These are phyloP conservation scores for Phytophthora vignae DNA, from an alignment of 352 stramenopile genomes.

Conservation along the genomic window DNA sequence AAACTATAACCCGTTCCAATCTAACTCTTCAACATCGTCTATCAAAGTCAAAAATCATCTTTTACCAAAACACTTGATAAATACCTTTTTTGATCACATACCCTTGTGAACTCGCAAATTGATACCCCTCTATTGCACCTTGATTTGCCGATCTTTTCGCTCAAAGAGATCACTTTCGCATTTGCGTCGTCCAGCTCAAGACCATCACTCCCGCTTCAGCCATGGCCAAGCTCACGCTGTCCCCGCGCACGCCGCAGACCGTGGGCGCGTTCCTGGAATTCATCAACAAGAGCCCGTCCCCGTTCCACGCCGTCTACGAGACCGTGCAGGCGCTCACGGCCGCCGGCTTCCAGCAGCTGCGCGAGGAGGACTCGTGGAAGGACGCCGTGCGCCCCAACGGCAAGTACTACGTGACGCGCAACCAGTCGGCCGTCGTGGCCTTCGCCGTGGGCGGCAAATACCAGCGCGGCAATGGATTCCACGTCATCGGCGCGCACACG, in stretches of 20 bases:
- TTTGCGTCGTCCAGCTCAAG: conserved; percentile 29
- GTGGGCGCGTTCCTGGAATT: conserved; percentile 91
- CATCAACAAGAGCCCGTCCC: conserved; percentile 94
- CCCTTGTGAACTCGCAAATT: neutral
- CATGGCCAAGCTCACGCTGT: conserved; percentile 60
- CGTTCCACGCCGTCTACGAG: conserved; percentile 95
- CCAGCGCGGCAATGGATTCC: conserved; percentile 92
- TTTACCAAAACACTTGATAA: too few species aligned
- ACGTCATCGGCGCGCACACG: conserved; percentile 97
- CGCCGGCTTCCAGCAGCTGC: conserved; percentile 93
- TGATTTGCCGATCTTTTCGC: conserved; percentile 23
- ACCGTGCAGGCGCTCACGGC: conserved; percentile 80
- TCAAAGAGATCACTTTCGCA: conserved; percentile 21
- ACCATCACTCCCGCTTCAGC: conserved; percentile 33
- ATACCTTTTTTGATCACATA: conserved; percentile 5
- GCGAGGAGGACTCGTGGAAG: conserved; percentile 85
- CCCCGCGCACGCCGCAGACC: conserved; percentile 65
- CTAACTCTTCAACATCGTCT: neutral
- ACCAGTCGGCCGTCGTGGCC: conserved; percentile 95
- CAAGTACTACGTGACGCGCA: conserved; percentile 98
- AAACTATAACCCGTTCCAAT: conserved; percentile 33
- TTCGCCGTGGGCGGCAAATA: conserved; percentile 96
- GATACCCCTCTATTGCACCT: neutral
- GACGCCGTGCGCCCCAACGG: conserved; percentile 72
- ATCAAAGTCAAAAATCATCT: too few species aligned